Conservation (phyloP, 352 stramenopile species). For the Achlya hypogyna region DNA sequence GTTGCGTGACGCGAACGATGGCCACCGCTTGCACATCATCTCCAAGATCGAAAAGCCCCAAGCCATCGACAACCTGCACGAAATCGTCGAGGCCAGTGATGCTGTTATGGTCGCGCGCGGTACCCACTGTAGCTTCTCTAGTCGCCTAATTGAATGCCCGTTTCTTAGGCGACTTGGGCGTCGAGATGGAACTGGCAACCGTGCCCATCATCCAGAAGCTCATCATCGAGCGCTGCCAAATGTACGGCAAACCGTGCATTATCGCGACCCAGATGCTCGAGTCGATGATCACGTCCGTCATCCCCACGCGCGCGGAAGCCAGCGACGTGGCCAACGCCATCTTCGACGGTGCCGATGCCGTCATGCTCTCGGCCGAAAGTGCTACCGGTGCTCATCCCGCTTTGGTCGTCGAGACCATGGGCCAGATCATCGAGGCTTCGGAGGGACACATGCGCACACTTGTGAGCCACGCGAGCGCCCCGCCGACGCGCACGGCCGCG, state of each 20-base stretch:
- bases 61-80: slow-evolving; percentile 9
- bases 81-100: slow-evolving; percentile 15
- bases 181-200: slow-evolving; percentile 17
- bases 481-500: neutral
- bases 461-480: neutral
- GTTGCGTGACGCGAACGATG: neutral
- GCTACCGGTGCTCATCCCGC: slow-evolving; percentile 33
- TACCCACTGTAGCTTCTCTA: neutral
- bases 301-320: slow-evolving; percentile 71
- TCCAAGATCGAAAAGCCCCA: slow-evolving; percentile 21
- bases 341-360: slow-evolving; percentile 69
- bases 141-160: neutral
- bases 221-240: slow-evolving; percentile 78
- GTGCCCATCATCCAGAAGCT: slow-evolving; percentile 84
- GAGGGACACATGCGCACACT: neutral
- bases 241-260: slow-evolving; percentile 70
- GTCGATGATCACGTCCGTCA: slow-evolving; percentile 72
- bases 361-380: slow-evolving; percentile 78
- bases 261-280: slow-evolving; percentile 85
- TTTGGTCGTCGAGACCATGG: slow-evolving; percentile 13
- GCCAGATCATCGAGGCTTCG: slow-evolving; percentile 5
- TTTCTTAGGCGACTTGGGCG: slow-evolving; percentile 6
- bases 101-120: slow-evolving; percentile 14
- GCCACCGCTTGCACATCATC: neutral
- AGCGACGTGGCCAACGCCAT: slow-evolving; percentile 75